A percentile compares a stretch with the other conserved stretches of the same genome.
phyloP scores from a whole-genome alignment of 2,329 filamentous ascomycete genomes.

The Alternaria sp. region DNA sequence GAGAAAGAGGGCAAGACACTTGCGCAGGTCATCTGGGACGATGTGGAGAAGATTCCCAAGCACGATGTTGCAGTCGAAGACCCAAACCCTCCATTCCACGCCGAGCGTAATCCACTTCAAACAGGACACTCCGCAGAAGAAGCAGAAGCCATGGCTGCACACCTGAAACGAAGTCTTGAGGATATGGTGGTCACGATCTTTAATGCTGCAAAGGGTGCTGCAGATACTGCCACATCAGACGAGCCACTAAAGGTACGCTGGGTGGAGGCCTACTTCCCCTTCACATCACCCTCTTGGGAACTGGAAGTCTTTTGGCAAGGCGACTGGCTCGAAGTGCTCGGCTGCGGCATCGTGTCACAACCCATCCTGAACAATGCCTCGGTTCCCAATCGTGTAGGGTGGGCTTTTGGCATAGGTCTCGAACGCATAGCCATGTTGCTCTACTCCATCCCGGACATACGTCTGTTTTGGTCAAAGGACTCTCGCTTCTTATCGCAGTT shows the following conservation, averaged over 20 bases:
- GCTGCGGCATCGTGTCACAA: constrained; percentile 90
- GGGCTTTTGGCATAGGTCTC: constrained; percentile 94
- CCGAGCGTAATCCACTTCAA: constrained; percentile 84
- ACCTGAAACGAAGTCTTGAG: constrained; percentile 89
- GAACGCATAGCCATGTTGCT: constrained; percentile 97
- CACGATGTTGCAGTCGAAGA: constrained; percentile 83
- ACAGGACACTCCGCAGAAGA: constrained; percentile 75
- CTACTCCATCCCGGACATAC: constrained; percentile 94
- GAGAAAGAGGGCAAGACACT: constrained; percentile 54
- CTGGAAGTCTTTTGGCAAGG: constrained; percentile 93
- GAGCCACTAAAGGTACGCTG: constrained; percentile 87
- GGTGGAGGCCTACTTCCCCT: constrained; percentile 98
- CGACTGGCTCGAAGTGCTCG: constrained; percentile 94
- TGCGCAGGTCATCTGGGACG: constrained; percentile 69
- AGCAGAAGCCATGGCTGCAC: constrained; percentile 79
- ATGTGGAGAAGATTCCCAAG: constrained; percentile 72
- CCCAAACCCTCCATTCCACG: constrained; percentile 77
- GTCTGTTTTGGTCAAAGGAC: constrained; percentile 93
- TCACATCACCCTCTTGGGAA: constrained; percentile 95
- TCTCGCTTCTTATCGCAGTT: constrained; percentile 88
- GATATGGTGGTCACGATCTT: constrained; percentile 91
- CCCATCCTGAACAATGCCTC: constrained; percentile 78
- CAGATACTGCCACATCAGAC: constrained; percentile 49
- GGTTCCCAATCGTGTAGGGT: constrained; percentile 77
- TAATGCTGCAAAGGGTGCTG: constrained; percentile 70